A percentile compares a stretch with the other conserved stretches of the same genome.
These are phyloP conservation scores for Cutaneotrichosporon sp. DNA, from an alignment of 1,284 basidiomycete genomes.

Conservation along the genomic window DNA sequence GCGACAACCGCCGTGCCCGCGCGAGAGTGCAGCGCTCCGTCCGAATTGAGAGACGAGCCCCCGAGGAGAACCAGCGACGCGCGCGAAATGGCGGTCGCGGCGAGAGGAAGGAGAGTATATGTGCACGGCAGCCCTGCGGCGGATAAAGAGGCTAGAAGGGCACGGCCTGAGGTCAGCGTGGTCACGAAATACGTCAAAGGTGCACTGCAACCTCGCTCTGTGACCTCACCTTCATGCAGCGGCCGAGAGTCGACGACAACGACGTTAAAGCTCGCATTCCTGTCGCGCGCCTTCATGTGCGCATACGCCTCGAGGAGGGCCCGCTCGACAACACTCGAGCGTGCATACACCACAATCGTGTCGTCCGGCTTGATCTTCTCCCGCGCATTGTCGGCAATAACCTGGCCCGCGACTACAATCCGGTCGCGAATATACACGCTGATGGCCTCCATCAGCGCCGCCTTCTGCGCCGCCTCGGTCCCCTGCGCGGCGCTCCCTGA, in stretches of 20 bases:
- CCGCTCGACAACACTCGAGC: constrained; percentile 91
- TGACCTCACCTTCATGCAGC: constrained; percentile 70
- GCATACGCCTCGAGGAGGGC: constrained; percentile 69
- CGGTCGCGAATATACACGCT: constrained; percentile 91
- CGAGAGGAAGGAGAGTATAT: constrained; percentile 83
- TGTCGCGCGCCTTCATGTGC: constrained; percentile 53
- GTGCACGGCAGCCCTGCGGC: constrained; percentile 76
- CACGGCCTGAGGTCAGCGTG: constrained; percentile 62
- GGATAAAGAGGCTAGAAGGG: constrained; percentile 67
- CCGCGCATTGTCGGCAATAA: constrained; percentile 81
- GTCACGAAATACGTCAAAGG: too few relatives aligned
- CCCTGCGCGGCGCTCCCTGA: too few relatives aligned
- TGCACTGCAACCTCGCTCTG: neutral
- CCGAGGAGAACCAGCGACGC: constrained; percentile 82
- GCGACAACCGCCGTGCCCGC: constrained; percentile 93
- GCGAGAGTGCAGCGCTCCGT: constrained; percentile 89
- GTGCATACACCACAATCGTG: constrained; percentile 86
- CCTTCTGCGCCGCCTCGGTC: constrained; percentile 94
- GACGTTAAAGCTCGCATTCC: constrained; percentile 75
- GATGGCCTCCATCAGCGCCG: constrained; percentile 75
- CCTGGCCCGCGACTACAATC: constrained; percentile 87
- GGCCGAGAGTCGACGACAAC: constrained; percentile 93
- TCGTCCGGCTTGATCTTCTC: constrained; percentile 93
- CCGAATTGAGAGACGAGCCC: constrained; percentile 88
- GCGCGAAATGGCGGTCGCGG: constrained; percentile 74